Conservation (phyloP, 176 grass and related monocot genomes). For the Carex pumila region DNA sequence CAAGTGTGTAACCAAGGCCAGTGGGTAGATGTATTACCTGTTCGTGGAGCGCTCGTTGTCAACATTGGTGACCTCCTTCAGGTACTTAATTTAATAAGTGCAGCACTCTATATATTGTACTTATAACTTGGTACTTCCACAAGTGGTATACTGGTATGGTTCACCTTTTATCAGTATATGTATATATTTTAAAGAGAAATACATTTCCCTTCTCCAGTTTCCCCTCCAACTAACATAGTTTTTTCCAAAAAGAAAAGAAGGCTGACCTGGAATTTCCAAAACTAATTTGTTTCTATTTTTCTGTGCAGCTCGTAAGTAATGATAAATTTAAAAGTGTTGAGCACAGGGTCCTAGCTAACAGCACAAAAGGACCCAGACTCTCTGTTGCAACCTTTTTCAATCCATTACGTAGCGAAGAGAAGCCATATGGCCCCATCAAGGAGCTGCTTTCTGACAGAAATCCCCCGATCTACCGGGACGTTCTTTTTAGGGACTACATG, state of each 20-base stretch:
- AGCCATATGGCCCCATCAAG: slow-evolving; percentile 28
- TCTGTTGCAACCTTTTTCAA: slow-evolving; percentile 22
- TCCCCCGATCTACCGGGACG: slow-evolving; percentile 7
- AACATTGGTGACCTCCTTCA: slow-evolving; percentile 26
- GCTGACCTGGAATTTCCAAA: background rate
- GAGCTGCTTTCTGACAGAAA: slow-evolving; percentile 24
- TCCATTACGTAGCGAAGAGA: slow-evolving; percentile 12
- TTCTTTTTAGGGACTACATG: slow-evolving; percentile 22
- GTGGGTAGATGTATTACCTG: slow-evolving; percentile 3
- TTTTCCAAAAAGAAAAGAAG: background rate
- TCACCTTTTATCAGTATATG: background rate
- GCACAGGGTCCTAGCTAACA: slow-evolving; percentile 15
- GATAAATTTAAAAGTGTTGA: slow-evolving; percentile 20
- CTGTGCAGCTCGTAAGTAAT: slow-evolving; percentile 24
- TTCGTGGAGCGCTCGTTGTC: slow-evolving; percentile 12
- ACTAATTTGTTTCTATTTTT: background rate
- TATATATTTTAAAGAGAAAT: background rate
- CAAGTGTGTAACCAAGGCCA: slow-evolving; percentile 9
- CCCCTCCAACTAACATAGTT: background rate
- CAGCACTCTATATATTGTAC: background rate
- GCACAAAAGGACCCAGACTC: slow-evolving; percentile 11
- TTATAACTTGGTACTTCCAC: background rate
- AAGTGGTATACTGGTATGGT: background rate
- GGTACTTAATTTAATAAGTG: background rate
- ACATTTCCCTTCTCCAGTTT: background rate